Base-by-base conservation (phyloP, 2,329 filamentous ascomycete genomes). In the Alternaria sp. region DNA sequence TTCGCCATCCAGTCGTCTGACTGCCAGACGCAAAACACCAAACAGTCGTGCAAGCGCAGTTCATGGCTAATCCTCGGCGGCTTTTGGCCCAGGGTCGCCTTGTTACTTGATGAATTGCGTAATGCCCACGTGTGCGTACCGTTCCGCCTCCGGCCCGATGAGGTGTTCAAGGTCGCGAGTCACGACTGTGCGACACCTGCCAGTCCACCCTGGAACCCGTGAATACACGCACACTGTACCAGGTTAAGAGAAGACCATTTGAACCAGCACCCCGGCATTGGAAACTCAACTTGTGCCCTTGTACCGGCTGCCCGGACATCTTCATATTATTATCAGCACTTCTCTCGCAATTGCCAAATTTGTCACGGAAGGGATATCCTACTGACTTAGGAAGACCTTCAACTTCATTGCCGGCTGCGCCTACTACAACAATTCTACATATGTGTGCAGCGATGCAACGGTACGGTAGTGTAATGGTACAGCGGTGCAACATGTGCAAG, bases 41-140 rank as follows among this genome's bases (percentile, higher is more conserved):
- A 11, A 27, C 16, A 18, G 38, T 12, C 46, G 20, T 16, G 34
- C 32, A 12, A 25, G 3, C 20, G 8, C 2, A 49, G 28, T 25
- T 7, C 20, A 18, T 12, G 18, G 51, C 3, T 34, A 6, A 6
- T 36, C 16, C 46, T 36, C 46, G 20, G 46, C 18, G 18, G 16
- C 20, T 3, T 20, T 16, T 2, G 22, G 25, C 10, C 46, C 34
- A 40, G 44, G n/a, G 22, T 18, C 28, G 20, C 34, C 27, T 51
- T 43, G 36, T 25, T 25, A 43, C 40, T 12, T 25, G 40, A 4
- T 16, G 11, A 25, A 30, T 40, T 46, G 43, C 44, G 40, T 27
- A 22, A 53, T 53, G 25, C 38, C 55, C 48, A 58, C 55, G 55
- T 53, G 55, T 40, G 36, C 38, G 55, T 49, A 36, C 55, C 48